These are phyloP conservation scores for Lactarius indigo DNA, from an alignment of 768 basidiomycete genomes.

Conservation along the genomic window DNA sequence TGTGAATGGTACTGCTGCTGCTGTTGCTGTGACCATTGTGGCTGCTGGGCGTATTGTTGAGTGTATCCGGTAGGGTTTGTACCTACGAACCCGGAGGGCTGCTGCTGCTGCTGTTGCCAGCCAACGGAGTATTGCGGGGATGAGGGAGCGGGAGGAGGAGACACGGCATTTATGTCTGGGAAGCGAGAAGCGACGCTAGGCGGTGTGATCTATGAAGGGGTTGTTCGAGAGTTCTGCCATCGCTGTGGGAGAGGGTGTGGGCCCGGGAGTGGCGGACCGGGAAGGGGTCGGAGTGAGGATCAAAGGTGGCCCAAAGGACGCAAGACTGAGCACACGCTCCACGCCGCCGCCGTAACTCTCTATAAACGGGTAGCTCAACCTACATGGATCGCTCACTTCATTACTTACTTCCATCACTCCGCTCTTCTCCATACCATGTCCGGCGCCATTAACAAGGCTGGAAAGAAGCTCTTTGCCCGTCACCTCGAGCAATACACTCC, in stretches of 20 bases:
- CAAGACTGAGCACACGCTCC: background rate
- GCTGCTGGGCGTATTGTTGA: conserved; percentile 21
- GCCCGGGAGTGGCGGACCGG: background rate
- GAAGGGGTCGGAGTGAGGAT: no score
- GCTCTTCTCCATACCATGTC: conserved; percentile 20
- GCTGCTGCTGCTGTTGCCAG: conserved; percentile 39
- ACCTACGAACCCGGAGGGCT: conserved; percentile 6
- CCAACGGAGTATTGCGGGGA: conserved; percentile 34
- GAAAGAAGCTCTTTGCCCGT: conserved; percentile 56
- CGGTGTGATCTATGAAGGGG: conserved; percentile 59
- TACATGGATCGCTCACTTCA: background rate
- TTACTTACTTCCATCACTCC: conserved; percentile 8
- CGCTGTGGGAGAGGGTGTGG: background rate
- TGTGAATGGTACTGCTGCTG: conserved; percentile 24
- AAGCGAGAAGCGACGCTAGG: conserved; percentile 45
- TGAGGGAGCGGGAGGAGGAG: conserved; percentile 20
- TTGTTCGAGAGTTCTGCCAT: conserved; percentile 51
- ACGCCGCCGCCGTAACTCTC: conserved; percentile 1
- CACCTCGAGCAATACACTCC: conserved; percentile 68
- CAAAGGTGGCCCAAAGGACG: no score
- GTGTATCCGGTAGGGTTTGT: conserved; percentile 27
- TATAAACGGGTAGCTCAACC: conserved; percentile 12
- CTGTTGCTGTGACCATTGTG: conserved; percentile 18
- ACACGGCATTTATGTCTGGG: conserved; percentile 52
- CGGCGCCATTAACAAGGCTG: conserved; percentile 39